Conservation (phyloP, 2,329 filamentous ascomycete genomes). For the Aspergillus nomiae region DNA sequence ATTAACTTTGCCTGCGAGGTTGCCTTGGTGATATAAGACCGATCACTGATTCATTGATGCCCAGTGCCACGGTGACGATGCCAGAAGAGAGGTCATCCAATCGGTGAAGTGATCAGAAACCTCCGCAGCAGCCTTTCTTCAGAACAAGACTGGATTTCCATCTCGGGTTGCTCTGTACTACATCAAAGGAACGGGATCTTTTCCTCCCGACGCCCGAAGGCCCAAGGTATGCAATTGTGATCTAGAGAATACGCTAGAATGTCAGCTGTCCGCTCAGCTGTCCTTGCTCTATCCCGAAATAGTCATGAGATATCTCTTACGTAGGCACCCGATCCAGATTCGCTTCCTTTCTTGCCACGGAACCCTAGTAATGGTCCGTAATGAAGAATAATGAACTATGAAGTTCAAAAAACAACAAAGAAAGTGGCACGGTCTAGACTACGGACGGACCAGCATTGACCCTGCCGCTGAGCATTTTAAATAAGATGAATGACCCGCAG, state of each 20-base stretch:
- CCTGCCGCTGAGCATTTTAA: background rate
- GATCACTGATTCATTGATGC: background rate
- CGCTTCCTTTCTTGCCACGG: background rate
- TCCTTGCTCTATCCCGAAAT: background rate
- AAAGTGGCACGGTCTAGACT: background rate
- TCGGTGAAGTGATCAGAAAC: background rate
- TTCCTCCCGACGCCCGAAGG: background rate
- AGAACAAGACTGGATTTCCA: background rate
- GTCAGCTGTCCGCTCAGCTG: background rate
- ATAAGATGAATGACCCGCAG: background rate
- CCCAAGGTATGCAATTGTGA: too few species aligned
- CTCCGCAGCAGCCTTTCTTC: background rate
- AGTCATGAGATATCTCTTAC: background rate
- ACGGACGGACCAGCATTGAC: background rate
- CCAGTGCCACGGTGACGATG: background rate
- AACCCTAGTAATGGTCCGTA: background rate
- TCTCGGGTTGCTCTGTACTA: background rate
- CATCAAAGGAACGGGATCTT: background rate
- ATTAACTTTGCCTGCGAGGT: too few species aligned
- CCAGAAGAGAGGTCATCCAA: too few species aligned
- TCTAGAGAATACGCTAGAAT: too few species aligned
- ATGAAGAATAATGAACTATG: background rate
- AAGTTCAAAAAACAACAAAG: background rate
- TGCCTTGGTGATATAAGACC: background rate
- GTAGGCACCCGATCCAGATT: background rate